Conservation (phyloP, 305 asterid species). For the Fraxinus ornus region DNA sequence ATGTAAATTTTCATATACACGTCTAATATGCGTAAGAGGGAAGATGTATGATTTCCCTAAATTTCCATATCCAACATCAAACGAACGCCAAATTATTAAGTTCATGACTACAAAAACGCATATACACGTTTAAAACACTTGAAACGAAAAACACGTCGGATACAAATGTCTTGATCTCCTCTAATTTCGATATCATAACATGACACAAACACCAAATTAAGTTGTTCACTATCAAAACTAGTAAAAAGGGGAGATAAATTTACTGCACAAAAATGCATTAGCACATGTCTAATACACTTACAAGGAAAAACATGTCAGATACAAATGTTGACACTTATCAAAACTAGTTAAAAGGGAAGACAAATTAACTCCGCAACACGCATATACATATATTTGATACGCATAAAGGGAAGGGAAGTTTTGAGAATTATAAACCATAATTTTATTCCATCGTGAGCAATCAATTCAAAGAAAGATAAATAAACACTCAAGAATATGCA, state of each 20-base stretch:
- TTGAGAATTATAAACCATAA: too few species aligned
- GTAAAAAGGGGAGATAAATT: background rate
- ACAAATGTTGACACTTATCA: background rate
- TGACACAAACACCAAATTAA: background rate
- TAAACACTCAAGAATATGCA: background rate
- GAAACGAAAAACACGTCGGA: too few species aligned
- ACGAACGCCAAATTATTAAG: too few species aligned
- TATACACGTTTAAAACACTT: background rate
- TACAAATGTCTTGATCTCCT: constrained; percentile 33
- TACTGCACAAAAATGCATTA: background rate
- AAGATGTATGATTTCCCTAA: constrained; percentile 68
- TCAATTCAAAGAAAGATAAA: background rate
- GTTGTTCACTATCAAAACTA: background rate
- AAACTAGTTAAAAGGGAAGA: background rate
- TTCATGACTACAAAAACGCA: background rate
- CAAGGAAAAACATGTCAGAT: background rate
- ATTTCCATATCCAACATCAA: background rate
- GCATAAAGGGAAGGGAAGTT: background rate
- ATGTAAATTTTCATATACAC: background rate
- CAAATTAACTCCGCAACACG: background rate
- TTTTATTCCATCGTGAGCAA: background rate
- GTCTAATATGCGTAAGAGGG: background rate
- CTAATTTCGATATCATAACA: background rate
- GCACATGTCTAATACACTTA: background rate
- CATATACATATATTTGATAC: background rate